A percentile compares a stretch with the other conserved stretches of the same genome.
Evolutionary conservation across 495 filamentous ascomycete species (phyloP).

Genomic region (Zalerion maritima): DNA sequence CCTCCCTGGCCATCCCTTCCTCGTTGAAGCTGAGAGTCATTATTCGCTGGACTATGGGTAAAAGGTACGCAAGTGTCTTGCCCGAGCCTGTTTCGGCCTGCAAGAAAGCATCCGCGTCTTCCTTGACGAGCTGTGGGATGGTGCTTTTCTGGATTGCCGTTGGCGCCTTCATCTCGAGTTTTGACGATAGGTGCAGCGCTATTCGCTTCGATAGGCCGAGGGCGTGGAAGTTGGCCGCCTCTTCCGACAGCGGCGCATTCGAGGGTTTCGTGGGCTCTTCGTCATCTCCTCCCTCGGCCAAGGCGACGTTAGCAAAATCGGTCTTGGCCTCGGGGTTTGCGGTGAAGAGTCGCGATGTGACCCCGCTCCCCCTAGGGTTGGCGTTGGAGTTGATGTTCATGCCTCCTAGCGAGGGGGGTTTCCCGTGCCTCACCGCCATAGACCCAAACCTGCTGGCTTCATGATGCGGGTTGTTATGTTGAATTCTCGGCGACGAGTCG

Average conservation of each 20-base stretch:
- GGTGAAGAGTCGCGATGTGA: constrained; percentile 84
- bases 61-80: constrained; percentile 85
- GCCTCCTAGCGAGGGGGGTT: constrained; percentile 7
- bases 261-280: constrained; percentile 58
- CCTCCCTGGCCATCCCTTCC: constrained; percentile 25
- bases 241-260: constrained; percentile 83
- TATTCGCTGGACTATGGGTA: constrained; percentile 82
- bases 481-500: constrained; percentile 13
- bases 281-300: constrained; percentile 11
- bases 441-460: too few relatives aligned
- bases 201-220: constrained; percentile 65
- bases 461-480: constrained; percentile 8
- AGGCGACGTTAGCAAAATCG: constrained; percentile 29
- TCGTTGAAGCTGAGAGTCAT: constrained; percentile 52
- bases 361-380: constrained; percentile 27
- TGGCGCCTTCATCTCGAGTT: constrained; percentile 76
- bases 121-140: constrained; percentile 61
- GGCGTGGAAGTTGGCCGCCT: constrained; percentile 66
- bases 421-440: too few relatives aligned
- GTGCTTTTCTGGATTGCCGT: constrained; percentile 89
- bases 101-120: constrained; percentile 84
- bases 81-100: constrained; percentile 96
- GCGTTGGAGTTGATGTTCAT: constrained; percentile 11
- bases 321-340: constrained; percentile 62
- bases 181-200: constrained; percentile 69